These are phyloP conservation scores for Lunasporangiospora selenospora DNA, from an alignment of 192 early-diverging fungal species.

Conservation along the genomic window DNA sequence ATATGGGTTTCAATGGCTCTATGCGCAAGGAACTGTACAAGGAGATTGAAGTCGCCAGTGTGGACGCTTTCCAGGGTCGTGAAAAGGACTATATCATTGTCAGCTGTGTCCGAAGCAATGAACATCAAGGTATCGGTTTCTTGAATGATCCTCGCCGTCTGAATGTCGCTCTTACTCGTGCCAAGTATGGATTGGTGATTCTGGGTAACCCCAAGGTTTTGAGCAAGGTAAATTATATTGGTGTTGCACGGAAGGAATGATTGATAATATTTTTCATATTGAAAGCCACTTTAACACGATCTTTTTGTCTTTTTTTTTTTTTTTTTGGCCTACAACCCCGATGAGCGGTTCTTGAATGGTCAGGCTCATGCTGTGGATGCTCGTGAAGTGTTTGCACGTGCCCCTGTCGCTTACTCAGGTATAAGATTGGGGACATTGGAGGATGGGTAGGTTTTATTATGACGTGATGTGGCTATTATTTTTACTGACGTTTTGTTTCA, in stretches of 20 bases:
- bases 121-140: slow-evolving; percentile 96
- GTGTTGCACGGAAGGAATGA: no score
- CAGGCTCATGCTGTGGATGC: slow-evolving; percentile 65
- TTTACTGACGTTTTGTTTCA: neutral
- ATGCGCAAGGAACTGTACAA: slow-evolving; percentile 95
- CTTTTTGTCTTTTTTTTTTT: neutral
- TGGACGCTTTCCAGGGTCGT: slow-evolving; percentile 99
- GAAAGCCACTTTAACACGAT: neutral
- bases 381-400: slow-evolving; percentile 61
- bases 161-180: slow-evolving; percentile 90
- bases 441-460: neutral
- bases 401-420: slow-evolving; percentile 58
- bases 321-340: slow-evolving; percentile 50
- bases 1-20: slow-evolving; percentile 95
- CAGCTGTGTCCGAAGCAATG: slow-evolving; percentile 96
- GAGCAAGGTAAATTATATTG: slow-evolving; percentile 58
- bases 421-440: no score
- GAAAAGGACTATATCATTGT: slow-evolving; percentile 99
- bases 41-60: slow-evolving; percentile 98
- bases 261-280: neutral
- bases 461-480: neutral
- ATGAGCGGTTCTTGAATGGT: slow-evolving; percentile 65
- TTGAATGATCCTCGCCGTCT: slow-evolving; percentile 90
- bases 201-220: slow-evolving; percentile 96
- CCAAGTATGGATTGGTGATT: slow-evolving; percentile 93